These are phyloP conservation scores for Pythium utonaiense DNA, from an alignment of 352 stramenopile species.

Conservation along the genomic window DNA sequence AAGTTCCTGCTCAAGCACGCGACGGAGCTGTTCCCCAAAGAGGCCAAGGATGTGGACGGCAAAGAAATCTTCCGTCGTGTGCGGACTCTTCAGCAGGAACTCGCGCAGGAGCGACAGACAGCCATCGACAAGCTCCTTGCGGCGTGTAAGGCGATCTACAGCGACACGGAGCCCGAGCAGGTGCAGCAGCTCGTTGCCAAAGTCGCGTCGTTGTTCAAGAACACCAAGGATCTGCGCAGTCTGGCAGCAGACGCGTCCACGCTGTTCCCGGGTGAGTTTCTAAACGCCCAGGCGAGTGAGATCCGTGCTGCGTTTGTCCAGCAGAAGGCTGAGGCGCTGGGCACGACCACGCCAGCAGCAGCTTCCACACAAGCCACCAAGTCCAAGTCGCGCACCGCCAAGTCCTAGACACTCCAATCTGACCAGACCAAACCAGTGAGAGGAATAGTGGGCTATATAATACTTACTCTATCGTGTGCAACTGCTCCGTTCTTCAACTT, in stretches of 20 bases:
- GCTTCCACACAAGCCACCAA: background rate
- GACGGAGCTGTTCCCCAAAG: constrained; percentile 56
- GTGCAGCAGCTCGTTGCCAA: constrained; percentile 46
- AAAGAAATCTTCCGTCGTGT: constrained; percentile 48
- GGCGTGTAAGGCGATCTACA: constrained; percentile 65
- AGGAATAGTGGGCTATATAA: background rate
- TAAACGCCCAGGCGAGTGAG: constrained; percentile 56
- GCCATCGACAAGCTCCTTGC: constrained; percentile 68
- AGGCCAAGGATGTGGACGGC: constrained; percentile 66
- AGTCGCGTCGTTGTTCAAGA: constrained; percentile 79
- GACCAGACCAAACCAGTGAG: too few relatives aligned
- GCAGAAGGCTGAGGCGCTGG: constrained; percentile 48
- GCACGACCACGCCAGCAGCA: constrained; percentile 4
- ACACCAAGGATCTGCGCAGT: constrained; percentile 83
- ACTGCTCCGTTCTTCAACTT: background rate
- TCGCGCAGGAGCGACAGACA: constrained; percentile 49
- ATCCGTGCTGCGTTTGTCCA: constrained; percentile 58
- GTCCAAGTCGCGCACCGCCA: background rate
- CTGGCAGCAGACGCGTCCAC: constrained; percentile 67
- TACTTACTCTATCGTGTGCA: constrained; percentile 3
- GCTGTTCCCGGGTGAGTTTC: constrained; percentile 80
- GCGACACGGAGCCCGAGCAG: constrained; percentile 70
- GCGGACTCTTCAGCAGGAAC: constrained; percentile 59
- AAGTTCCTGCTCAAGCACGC: constrained; percentile 84
- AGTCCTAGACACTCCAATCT: background rate